Conservation (phyloP, 2,329 filamentous ascomycete genomes). For the Colletotrichum sp. region DNA sequence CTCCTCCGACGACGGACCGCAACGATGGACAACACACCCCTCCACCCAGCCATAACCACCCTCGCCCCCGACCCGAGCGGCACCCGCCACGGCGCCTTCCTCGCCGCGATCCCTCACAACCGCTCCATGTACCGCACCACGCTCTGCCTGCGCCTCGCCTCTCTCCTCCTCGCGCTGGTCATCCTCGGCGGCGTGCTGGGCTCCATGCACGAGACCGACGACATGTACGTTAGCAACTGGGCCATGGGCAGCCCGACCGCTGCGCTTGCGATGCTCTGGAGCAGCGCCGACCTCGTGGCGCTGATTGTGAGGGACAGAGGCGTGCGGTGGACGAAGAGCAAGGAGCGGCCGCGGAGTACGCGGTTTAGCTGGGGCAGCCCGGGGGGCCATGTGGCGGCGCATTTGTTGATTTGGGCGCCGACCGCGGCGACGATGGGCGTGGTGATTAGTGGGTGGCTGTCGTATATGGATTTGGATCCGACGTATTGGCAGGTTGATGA, state of each 20-base stretch:
- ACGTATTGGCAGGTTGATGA: neutral
- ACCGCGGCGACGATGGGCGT: neutral
- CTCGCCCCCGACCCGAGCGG: neutral
- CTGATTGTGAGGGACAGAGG: constrained; percentile 6
- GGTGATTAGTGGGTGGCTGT: neutral
- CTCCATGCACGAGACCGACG: neutral
- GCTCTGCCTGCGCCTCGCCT: constrained; percentile 8
- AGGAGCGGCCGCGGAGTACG: neutral
- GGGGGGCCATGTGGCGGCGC: neutral
- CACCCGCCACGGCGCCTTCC: constrained; percentile 18
- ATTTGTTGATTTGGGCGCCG: constrained; percentile 8
- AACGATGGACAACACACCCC: constrained; percentile 20
- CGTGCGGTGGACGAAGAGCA: constrained; percentile 1
- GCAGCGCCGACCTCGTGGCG: neutral
- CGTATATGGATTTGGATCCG: neutral
- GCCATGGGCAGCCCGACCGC: constrained; percentile 5
- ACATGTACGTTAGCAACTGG: neutral
- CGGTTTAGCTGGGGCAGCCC: constrained; percentile 10
- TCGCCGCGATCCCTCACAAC: constrained; percentile 19
- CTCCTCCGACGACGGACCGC: neutral
- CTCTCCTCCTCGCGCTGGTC: neutral
- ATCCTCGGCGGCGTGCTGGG: constrained; percentile 6
- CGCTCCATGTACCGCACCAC: constrained; percentile 15
- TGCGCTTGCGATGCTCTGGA: constrained; percentile 1
- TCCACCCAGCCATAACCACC: constrained; percentile 13